phyloP scores from a whole-genome alignment of 192 early-diverging fungal genomes.

The Geosiphon pyriformis region DNA sequence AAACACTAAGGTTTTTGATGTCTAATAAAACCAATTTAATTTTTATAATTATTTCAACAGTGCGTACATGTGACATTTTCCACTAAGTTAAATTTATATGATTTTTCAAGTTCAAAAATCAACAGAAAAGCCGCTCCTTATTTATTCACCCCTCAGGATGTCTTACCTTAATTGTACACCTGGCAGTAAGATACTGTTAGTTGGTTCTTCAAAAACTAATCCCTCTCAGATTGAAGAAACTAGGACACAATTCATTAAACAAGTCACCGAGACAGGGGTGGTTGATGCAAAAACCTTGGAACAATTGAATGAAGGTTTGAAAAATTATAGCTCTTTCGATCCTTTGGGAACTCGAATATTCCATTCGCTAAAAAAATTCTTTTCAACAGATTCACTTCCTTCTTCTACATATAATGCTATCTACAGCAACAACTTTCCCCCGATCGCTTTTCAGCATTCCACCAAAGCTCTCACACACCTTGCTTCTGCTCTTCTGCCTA shows the following conservation, averaged over 20 bases:
- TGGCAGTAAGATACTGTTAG: constrained; percentile 3
- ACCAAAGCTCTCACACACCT: constrained; percentile 54
- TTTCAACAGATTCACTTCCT: constrained; percentile 43
- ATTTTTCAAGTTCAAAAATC: too few species aligned
- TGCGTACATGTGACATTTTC: too few species aligned
- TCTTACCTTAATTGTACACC: background rate
- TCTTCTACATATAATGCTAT: constrained; percentile 56
- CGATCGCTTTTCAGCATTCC: constrained; percentile 60
- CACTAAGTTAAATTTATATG: too few species aligned
- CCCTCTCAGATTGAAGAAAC: background rate
- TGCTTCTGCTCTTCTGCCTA: constrained; percentile 58
- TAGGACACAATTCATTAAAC: background rate
- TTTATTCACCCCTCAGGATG: too few species aligned
- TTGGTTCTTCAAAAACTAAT: background rate
- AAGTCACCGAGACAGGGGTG: background rate
- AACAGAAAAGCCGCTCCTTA: too few species aligned
- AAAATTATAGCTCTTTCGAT: background rate
- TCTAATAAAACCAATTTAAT: too few species aligned
- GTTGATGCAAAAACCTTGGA: background rate
- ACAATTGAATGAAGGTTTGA: background rate
- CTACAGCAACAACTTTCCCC: constrained; percentile 50
- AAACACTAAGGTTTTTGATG: too few species aligned
- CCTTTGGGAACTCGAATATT: background rate
- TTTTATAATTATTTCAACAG: too few species aligned
- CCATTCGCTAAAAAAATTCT: background rate